phyloP scores from a whole-genome alignment of 176 grass and related monocot species.

The Rhynchospora breviuscula region DNA sequence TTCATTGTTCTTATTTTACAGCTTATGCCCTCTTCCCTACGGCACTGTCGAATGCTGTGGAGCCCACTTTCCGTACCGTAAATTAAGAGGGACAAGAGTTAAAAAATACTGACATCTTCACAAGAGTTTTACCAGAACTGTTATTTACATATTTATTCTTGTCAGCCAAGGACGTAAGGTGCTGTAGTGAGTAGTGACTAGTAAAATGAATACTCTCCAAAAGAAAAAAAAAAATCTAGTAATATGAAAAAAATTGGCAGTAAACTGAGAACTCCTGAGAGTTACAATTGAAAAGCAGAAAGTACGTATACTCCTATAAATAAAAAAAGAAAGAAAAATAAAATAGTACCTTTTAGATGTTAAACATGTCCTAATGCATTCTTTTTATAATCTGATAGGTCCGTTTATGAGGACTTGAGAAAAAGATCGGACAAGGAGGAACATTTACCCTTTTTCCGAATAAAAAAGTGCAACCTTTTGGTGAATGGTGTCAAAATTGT shows the following conservation, averaged over 20 bases:
- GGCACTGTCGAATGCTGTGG: background rate
- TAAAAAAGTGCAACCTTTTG: conserved; percentile 4
- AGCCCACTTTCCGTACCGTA: background rate
- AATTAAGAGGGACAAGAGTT: background rate
- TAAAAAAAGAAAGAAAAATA: too few species aligned
- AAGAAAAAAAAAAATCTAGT: background rate
- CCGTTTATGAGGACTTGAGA: background rate
- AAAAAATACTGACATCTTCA: background rate
- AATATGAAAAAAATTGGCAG: too few species aligned
- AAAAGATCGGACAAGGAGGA: background rate
- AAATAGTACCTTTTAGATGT: background rate
- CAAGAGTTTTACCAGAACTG: background rate
- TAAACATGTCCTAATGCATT: background rate
- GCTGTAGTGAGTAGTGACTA: background rate
- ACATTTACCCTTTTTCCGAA: background rate
- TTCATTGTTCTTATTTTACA: background rate
- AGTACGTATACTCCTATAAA: too few species aligned
- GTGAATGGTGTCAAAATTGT: background rate
- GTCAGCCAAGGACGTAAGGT: background rate
- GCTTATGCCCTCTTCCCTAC: background rate
- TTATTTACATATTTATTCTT: background rate
- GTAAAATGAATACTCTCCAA: background rate
- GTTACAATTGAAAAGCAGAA: too few species aligned
- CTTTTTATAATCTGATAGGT: background rate
- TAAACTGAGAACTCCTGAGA: too few species aligned